These are phyloP conservation scores for Larix kaempferi DNA, from an alignment of 75 land plant genomes.

Conservation along the genomic window DNA sequence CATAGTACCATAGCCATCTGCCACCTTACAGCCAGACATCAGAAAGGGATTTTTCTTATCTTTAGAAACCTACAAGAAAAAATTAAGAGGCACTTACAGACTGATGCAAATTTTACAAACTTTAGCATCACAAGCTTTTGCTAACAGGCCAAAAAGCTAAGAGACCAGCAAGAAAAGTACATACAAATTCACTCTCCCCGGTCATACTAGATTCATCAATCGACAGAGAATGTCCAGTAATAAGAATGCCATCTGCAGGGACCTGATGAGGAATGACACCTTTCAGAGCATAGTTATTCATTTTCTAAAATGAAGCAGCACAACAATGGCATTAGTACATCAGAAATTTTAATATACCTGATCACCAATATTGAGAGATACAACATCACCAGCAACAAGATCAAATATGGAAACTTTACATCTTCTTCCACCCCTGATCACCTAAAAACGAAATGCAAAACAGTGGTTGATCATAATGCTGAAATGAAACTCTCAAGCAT, in stretches of 20 bases:
- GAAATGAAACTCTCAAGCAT: too few species aligned
- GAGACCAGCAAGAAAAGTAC: conserved; percentile 9
- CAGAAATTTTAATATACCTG: conserved; percentile 37
- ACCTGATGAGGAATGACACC: conserved; percentile 27
- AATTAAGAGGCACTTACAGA: neutral
- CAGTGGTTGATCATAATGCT: too few species aligned
- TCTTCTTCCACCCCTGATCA: conserved; percentile 72
- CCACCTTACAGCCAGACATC: conserved; percentile 85
- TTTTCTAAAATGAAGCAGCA: neutral
- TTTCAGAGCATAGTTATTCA: conserved; percentile 2
- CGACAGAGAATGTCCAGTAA: conserved; percentile 63
- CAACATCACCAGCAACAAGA: conserved; percentile 80
- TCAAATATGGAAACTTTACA: conserved; percentile 69
- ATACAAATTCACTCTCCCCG: conserved; percentile 74
- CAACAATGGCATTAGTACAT: too few species aligned
- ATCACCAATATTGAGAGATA: conserved; percentile 79
- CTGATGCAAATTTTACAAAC: neutral
- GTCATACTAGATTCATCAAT: conserved; percentile 90
- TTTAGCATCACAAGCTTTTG: neutral
- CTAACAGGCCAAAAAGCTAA: neutral
- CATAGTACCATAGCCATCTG: conserved; percentile 79
- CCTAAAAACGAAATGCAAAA: conserved; percentile 23
- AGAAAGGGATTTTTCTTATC: conserved; percentile 65
- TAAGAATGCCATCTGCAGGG: conserved; percentile 78
- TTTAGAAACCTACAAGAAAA: conserved; percentile 44